These are phyloP conservation scores for Piromyces finnis DNA, from an alignment of 192 early-diverging fungal species.

Conservation along the genomic window DNA sequence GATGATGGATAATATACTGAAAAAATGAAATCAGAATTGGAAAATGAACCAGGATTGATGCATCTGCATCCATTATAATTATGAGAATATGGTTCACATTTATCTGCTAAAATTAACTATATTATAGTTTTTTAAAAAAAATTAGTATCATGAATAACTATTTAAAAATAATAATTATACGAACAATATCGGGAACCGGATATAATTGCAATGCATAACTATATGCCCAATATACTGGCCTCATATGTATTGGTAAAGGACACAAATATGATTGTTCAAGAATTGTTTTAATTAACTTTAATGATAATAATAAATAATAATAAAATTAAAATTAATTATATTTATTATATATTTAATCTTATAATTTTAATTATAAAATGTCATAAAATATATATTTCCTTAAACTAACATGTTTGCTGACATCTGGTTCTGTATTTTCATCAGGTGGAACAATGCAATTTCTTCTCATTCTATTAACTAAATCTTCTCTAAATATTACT, in stretches of 20 bases:
- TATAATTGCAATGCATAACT: constrained; percentile 75
- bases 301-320: not conserved
- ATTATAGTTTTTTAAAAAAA: no score
- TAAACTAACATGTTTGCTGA: constrained; percentile 9
- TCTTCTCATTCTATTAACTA: constrained; percentile 52
- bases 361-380: not conserved
- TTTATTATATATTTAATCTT: constrained; percentile 1
- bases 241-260: constrained; percentile 57
- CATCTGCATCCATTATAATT: constrained; percentile 59
- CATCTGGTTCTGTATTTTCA: constrained; percentile 7
- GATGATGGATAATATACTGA: constrained; percentile 58
- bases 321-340: not conserved
- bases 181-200: constrained; percentile 68
- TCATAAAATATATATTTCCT: constrained; percentile 1
- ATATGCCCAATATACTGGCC: constrained; percentile 62
- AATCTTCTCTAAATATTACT: constrained; percentile 73
- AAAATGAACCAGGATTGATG: constrained; percentile 64
- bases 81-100: constrained; percentile 56
- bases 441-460: constrained; percentile 51
- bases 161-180: not conserved
- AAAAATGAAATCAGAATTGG: constrained; percentile 38
- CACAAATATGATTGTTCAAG: constrained; percentile 71
- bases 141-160: no score
- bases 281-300: constrained; percentile 53
- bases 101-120: constrained; percentile 69